phyloP scores from a whole-genome alignment of 495 filamentous ascomycete species.

The Acidomyces sp. region DNA sequence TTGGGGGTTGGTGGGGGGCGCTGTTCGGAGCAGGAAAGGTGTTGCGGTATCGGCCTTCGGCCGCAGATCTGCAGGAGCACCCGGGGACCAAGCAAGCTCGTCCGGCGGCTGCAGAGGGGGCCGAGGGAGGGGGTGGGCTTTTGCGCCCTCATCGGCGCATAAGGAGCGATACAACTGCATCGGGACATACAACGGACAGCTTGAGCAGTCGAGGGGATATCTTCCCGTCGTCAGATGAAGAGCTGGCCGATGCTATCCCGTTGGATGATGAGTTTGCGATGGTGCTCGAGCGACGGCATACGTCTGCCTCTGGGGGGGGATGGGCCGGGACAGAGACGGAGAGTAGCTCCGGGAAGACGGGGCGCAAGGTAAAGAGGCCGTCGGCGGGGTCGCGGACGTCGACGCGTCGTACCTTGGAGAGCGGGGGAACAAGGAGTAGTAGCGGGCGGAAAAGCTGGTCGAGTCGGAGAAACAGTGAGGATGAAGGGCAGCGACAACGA shows the following conservation, averaged over 20 bases:
- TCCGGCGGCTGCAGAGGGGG: conserved; percentile 21
- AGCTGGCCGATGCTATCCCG: conserved; percentile 72
- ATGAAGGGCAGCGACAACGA: conserved; percentile 3
- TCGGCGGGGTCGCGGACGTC: conserved; percentile 25
- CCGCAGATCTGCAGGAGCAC: conserved; percentile 82
- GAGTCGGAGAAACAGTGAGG: conserved; percentile 16
- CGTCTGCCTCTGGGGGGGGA: conserved; percentile 31
- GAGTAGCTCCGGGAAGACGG: conserved; percentile 52
- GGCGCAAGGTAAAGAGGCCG: conserved; percentile 23
- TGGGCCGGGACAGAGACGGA: too few relatives aligned
- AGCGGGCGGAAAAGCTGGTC: conserved; percentile 20
- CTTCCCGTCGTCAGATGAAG: conserved; percentile 82
- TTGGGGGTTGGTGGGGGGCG: conserved; percentile 69
- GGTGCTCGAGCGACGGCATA: conserved; percentile 47
- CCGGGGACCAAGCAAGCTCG: conserved; percentile 38
- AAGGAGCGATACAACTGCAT: conserved; percentile 70
- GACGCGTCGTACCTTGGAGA: conserved; percentile 18
- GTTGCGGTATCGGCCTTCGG: conserved; percentile 76
- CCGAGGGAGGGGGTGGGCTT: too few relatives aligned
- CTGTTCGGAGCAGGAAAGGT: conserved; percentile 52
- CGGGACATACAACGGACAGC: conserved; percentile 73
- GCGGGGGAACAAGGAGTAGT: conserved; percentile 12
- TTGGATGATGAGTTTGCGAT: conserved; percentile 88
- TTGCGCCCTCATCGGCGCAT: conserved; percentile 46
- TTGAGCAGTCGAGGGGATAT: conserved; percentile 87